These are phyloP conservation scores for Arthrobotrys megalospora DNA, from an alignment of 2,329 filamentous ascomycete species.

Conservation along the genomic window DNA sequence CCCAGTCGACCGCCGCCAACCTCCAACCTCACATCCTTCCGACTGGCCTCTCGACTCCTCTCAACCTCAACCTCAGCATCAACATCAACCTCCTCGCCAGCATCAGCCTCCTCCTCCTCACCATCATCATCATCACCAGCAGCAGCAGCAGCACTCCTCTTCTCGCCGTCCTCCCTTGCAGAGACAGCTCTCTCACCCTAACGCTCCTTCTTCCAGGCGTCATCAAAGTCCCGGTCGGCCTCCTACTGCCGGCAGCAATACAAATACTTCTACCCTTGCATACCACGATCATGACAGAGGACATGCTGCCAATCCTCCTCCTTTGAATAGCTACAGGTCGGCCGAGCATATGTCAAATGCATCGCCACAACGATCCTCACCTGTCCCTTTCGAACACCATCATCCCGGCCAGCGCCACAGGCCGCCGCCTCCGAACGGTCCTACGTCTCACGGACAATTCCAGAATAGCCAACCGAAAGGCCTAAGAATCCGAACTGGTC, in stretches of 20 bases:
- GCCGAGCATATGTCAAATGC: constrained; percentile 56
- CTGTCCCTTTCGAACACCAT: constrained; percentile 51
- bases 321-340: constrained; percentile 49
- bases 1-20: constrained; percentile 41
- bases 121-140: constrained; percentile 16
- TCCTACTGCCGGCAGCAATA: constrained; percentile 39
- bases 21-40: constrained; percentile 32
- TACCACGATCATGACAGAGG: constrained; percentile 34
- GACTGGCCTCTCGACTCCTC: constrained; percentile 57
- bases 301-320: constrained; percentile 29
- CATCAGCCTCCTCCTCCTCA: background rate
- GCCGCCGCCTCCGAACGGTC: constrained; percentile 54
- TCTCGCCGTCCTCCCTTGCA: constrained; percentile 42
- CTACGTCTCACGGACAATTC: constrained; percentile 51
- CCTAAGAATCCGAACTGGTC: constrained; percentile 59
- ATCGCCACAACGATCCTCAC: constrained; percentile 48
- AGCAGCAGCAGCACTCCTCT: constrained; percentile 28
- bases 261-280: background rate
- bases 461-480: constrained; percentile 57
- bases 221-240: constrained; percentile 50
- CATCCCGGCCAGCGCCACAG: constrained; percentile 36
- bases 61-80: constrained; percentile 1
- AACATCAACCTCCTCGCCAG: constrained; percentile 2
- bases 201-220: constrained; percentile 52
- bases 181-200: constrained; percentile 58